Evolutionary conservation across 441 rosid genomes (phyloP), one percentile per base, ranked within the genome.

Genomic region (Populus hybrid): DNA sequence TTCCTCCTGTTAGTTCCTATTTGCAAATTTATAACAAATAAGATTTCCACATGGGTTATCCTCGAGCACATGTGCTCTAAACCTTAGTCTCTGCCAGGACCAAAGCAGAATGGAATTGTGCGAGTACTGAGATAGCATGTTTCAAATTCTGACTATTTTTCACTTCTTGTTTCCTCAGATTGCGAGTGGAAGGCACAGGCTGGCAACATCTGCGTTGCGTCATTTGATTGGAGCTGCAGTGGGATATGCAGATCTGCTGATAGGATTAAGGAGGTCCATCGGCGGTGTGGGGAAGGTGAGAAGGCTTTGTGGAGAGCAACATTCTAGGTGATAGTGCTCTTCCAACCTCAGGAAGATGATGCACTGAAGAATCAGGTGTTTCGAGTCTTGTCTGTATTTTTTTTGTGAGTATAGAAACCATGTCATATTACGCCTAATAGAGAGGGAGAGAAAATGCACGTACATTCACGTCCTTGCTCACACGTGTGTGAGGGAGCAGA

Each of bases 121-220:
- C 18, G 1, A 59, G n/a, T 21, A 23, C 23, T 40, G 14, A 35
- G 7, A 24, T 21, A 14, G 5, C 7, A 9, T 56, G 9, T 16
- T 50, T 18, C 12, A 16, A n/a, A 4, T 40, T 16, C 64, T 79
- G 70, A 79, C 40, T 31, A 11, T 38, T 2, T 28, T 68, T 14
- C 63, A 61, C 53, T 0, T 28, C 24, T 65, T 28, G 1, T n/a
- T 36, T 31, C 8, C 84, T 86, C 84, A 94, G 97, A 94, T 81
- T 94, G 98, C 7, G 95, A 92, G 66, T 92, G 97, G 98, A 94
- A 94, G 85, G 95, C 98, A 0, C 98, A 92, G 81, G 95, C 97
- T 35, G 98, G 97, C 74, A 92, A 94, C 85, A 78, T 89, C 16
- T 94, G 97, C 18, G 91, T 92, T 72, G 98, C 98, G 72, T 92